Evolutionary conservation across 768 basidiomycete genomes (phyloP).

Genomic region (Exidia glandulosa): DNA sequence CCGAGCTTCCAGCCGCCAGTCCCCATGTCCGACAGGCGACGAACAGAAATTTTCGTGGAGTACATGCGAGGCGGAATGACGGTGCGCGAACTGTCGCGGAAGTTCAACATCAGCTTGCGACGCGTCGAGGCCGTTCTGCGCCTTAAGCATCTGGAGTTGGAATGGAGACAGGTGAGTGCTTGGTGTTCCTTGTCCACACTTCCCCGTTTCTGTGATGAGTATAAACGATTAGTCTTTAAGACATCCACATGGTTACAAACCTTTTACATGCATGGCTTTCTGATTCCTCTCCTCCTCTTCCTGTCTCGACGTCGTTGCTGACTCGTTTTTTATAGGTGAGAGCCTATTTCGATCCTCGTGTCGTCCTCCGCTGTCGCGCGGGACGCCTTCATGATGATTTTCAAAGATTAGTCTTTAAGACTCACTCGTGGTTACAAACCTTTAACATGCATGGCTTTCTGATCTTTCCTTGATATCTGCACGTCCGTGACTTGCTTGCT

Average conservation of each 20-base stretch:
- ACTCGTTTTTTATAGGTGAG: conserved; percentile 1
- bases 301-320: neutral
- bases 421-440: conserved; percentile 56
- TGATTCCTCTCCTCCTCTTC: conserved; percentile 13
- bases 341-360: conserved; percentile 3
- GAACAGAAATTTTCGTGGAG: conserved; percentile 45
- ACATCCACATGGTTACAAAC: conserved; percentile 61
- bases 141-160: conserved; percentile 64
- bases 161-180: conserved; percentile 58
- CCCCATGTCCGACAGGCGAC: conserved; percentile 55
- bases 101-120: conserved; percentile 57
- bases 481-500: no score
- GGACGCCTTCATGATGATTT: conserved; percentile 7
- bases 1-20: conserved; percentile 70
- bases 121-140: conserved; percentile 77
- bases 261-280: conserved; percentile 29
- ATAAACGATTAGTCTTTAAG: conserved; percentile 93
- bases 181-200: conserved; percentile 5
- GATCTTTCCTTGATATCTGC: no score
- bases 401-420: conserved; percentile 92
- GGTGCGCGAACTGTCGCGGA: conserved; percentile 48
- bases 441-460: conserved; percentile 31
- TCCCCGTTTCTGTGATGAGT: conserved; percentile 37
- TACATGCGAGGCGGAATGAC: conserved; percentile 42
- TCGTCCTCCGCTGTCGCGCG: no score